A percentile compares a stretch with the other conserved stretches of the same genome.
These are phyloP conservation scores for Penicillium maclennaniae DNA, from an alignment of 495 filamentous ascomycete species.

Conservation along the genomic window DNA sequence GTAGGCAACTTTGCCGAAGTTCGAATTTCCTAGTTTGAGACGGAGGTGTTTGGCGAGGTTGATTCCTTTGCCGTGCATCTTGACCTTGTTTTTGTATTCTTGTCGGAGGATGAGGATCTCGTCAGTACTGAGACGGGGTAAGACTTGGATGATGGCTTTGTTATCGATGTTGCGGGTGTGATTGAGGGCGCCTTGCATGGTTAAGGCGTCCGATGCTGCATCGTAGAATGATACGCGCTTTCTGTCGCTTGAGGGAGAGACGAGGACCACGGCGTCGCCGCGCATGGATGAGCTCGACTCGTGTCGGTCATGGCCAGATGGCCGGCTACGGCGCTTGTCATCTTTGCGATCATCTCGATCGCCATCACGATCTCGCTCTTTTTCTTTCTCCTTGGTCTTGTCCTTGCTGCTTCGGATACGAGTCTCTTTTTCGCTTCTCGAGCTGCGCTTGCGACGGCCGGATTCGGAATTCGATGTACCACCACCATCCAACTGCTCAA, in stretches of 20 bases:
- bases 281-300: conserved; percentile 22
- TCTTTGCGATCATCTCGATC: conserved; percentile 24
- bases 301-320: conserved; percentile 24
- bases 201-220: conserved; percentile 69
- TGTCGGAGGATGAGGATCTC: conserved; percentile 77
- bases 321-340: conserved; percentile 33
- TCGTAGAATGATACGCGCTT: conserved; percentile 67
- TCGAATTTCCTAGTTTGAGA: conserved; percentile 62
- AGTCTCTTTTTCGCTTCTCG: conserved; percentile 20
- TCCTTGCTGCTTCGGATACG: conserved; percentile 18
- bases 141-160: conserved; percentile 71
- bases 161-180: conserved; percentile 61
- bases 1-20: conserved; percentile 84
- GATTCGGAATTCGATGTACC: conserved; percentile 31
- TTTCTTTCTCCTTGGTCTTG: conserved; percentile 24
- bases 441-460: conserved; percentile 24
- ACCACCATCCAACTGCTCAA: conserved; percentile 39
- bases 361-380: conserved; percentile 1
- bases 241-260: conserved; percentile 28
- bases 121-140: conserved; percentile 78
- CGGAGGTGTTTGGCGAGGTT: conserved; percentile 97
- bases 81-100: conserved; percentile 88
- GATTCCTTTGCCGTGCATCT: conserved; percentile 75
- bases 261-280: conserved; percentile 24
- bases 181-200: conserved; percentile 71